Evolutionary conservation across 2,329 filamentous ascomycete species (phyloP).

Genomic region (Pseudogymnoascus sp.): DNA sequence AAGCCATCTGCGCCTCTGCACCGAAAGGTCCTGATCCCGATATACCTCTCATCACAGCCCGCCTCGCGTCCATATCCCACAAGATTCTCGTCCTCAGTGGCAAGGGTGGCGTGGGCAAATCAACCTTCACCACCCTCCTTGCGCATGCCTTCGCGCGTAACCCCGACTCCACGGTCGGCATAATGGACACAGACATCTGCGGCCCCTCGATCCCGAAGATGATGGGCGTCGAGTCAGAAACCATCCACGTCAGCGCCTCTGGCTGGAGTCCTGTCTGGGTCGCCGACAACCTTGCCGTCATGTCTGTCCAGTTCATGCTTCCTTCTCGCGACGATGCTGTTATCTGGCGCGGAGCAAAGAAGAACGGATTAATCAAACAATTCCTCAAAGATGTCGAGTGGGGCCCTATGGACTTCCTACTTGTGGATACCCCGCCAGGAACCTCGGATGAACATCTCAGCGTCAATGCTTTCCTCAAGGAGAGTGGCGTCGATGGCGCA

Average conservation of each 20-base stretch:
- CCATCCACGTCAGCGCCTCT: conserved; percentile 78
- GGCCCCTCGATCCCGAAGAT: conserved; percentile 96
- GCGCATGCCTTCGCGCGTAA: conserved; percentile 83
- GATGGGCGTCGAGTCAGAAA: conserved; percentile 94
- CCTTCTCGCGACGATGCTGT: conserved; percentile 89
- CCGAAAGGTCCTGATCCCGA: conserved; percentile 95
- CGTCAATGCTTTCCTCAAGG: conserved; percentile 84
- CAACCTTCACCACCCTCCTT: conserved; percentile 81
- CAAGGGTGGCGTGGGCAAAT: conserved; percentile 95
- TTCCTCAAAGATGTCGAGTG: conserved; percentile 97
- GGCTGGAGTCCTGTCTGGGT: conserved; percentile 98
- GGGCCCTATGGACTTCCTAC: conserved; percentile 86
- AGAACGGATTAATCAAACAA: conserved; percentile 96
- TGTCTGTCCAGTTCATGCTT: conserved; percentile 98
- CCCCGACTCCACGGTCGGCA: conserved; percentile 69
- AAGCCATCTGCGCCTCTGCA: conserved; percentile 85
- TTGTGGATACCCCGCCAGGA: conserved; percentile 92
- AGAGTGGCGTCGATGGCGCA: conserved; percentile 86
- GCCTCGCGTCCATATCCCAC: conserved; percentile 73
- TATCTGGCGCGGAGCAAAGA: conserved; percentile 97
- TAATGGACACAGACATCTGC: conserved; percentile 98
- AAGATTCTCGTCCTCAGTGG: conserved; percentile 90
- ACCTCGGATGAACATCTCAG: conserved; percentile 93
- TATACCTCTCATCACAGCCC: conserved; percentile 76
- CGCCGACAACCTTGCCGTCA: conserved; percentile 84